A percentile compares a stretch with the other conserved stretches of the same genome.
Evolutionary conservation across 768 basidiomycete species (phyloP).

Genomic region (Cyclocybe cylindracea): DNA sequence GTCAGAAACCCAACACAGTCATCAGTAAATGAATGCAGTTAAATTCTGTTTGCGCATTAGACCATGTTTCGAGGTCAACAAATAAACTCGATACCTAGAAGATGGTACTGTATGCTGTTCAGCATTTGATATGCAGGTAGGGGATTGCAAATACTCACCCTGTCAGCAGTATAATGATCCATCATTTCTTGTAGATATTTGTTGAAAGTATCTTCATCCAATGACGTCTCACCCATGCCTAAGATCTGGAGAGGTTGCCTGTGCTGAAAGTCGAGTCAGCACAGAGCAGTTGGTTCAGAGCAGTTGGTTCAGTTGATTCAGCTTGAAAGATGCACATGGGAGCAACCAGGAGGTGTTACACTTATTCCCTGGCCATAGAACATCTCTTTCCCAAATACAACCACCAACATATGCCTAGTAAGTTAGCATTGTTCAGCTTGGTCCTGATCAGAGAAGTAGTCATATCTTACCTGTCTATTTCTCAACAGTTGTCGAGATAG

Average conservation of each 20-base stretch:
- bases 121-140: neutral
- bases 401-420: slow-evolving; percentile 85
- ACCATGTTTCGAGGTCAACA: neutral
- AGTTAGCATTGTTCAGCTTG: neutral
- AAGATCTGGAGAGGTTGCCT: slow-evolving; percentile 70
- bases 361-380: slow-evolving; percentile 91
- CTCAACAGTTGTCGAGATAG: slow-evolving; percentile 81
- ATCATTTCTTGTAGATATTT: slow-evolving; percentile 81
- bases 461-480: slow-evolving; percentile 82
- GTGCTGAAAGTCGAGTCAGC: slow-evolving; percentile 45
- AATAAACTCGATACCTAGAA: slow-evolving; percentile 55
- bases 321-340: slow-evolving; percentile 59
- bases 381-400: slow-evolving; percentile 82
- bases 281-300: too few species aligned
- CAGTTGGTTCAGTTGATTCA: neutral
- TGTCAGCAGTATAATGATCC: slow-evolving; percentile 86
- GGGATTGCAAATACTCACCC: slow-evolving; percentile 48
- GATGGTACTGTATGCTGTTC: slow-evolving; percentile 61
- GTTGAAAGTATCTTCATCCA: slow-evolving; percentile 84
- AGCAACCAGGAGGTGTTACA: slow-evolving; percentile 70
- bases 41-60: slow-evolving; percentile 58
- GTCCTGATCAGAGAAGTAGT: neutral
- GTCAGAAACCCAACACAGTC: slow-evolving; percentile 88
- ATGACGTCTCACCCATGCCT: slow-evolving; percentile 74
- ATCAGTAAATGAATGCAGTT: slow-evolving; percentile 94